Percentiles rank a stretch among this genome's conserved stretches.
These are phyloP conservation scores for Arthrinium puccinioides DNA, from an alignment of 2,329 filamentous ascomycete genomes.

Conservation along the genomic window DNA sequence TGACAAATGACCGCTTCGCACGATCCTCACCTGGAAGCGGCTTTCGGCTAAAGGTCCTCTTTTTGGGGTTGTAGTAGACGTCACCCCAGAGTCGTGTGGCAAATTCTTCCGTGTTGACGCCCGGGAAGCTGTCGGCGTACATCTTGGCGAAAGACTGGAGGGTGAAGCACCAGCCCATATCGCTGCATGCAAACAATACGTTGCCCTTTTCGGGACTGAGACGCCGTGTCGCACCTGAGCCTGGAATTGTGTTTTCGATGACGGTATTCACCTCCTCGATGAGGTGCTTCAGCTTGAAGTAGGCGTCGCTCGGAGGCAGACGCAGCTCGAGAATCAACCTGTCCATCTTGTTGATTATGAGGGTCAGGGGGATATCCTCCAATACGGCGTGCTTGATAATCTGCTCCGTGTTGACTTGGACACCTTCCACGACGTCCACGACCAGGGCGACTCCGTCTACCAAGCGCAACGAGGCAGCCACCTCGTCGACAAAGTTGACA, in stretches of 20 bases:
- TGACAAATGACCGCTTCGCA: conserved; percentile 80
- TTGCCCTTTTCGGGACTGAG: conserved; percentile 96
- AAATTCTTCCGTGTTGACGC: conserved; percentile 77
- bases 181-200: conserved; percentile 90
- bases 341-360: conserved; percentile 97
- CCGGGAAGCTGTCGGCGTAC: conserved; percentile 84
- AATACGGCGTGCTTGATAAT: conserved; percentile 94
- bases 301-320: conserved; percentile 88
- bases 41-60: conserved; percentile 87
- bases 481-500: conserved; percentile 97
- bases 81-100: conserved; percentile 87
- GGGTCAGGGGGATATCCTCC: conserved; percentile 78
- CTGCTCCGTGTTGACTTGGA: conserved; percentile 96
- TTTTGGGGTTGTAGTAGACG: conserved; percentile 88
- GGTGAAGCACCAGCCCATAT: conserved; percentile 96
- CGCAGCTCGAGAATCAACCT: conserved; percentile 90
- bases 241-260: conserved; percentile 81
- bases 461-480: conserved; percentile 78
- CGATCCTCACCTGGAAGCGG: conserved; percentile 60
- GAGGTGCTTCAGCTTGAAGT: conserved; percentile 99
- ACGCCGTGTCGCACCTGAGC: conserved; percentile 69
- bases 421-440: conserved; percentile 95
- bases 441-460: conserved; percentile 90
- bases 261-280: conserved; percentile 95
- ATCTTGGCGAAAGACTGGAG: conserved; percentile 90